Conservation (phyloP, 805 yeast species). For the Ogataea dorogensis region DNA sequence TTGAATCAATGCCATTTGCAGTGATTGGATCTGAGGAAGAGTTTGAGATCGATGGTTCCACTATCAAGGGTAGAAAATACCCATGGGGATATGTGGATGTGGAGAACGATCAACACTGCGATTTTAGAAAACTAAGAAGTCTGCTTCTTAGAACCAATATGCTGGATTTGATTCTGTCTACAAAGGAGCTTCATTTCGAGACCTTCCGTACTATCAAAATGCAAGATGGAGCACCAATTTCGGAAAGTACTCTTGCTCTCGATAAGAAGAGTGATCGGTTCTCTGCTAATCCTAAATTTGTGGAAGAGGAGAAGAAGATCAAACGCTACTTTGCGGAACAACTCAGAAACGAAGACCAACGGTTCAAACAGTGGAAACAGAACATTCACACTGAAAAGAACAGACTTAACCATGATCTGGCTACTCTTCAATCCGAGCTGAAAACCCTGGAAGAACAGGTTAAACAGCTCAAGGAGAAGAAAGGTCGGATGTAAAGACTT, state of each 20-base stretch:
- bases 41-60: slow-evolving; percentile 60
- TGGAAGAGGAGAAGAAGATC: slow-evolving; percentile 93
- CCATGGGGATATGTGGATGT: slow-evolving; percentile 92
- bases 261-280: slow-evolving; percentile 39
- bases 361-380: slow-evolving; percentile 98
- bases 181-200: slow-evolving; percentile 81
- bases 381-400: slow-evolving; percentile 94
- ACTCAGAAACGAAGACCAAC: slow-evolving; percentile 92
- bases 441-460: slow-evolving; percentile 75
- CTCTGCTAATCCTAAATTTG: slow-evolving; percentile 80
- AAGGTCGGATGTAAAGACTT: slow-evolving; percentile 36
- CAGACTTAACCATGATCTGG: slow-evolving; percentile 89
- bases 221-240: slow-evolving; percentile 36
- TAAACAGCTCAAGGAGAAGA: slow-evolving; percentile 55
- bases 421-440: slow-evolving; percentile 77
- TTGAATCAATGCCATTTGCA: slow-evolving; percentile 86
- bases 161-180: slow-evolving; percentile 76
- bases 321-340: slow-evolving; percentile 96
- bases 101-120: slow-evolving; percentile 83
- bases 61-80: slow-evolving; percentile 76
- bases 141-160: slow-evolving; percentile 77
- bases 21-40: slow-evolving; percentile 75
- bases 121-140: slow-evolving; percentile 77
- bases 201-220: slow-evolving; percentile 71
- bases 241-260: slow-evolving; percentile 21